A percentile compares a stretch with the other conserved stretches of the same genome.
Conservation (phyloP, 805 yeast genomes). For the Candida awuae region DNA sequence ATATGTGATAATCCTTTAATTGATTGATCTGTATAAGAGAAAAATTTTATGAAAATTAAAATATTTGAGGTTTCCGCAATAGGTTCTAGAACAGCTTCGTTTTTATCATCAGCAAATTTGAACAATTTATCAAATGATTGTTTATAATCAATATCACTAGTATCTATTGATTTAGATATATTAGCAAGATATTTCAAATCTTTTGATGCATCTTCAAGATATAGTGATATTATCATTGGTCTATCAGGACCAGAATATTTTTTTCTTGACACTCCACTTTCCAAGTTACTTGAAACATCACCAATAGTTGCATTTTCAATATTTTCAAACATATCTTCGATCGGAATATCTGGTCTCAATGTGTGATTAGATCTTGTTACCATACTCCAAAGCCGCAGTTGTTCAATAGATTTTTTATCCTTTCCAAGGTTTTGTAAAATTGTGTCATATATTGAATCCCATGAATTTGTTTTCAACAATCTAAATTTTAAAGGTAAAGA, state of each 20-base stretch:
- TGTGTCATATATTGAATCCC: constrained; percentile 41
- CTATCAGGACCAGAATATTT: constrained; percentile 32
- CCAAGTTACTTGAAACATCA: constrained; percentile 37
- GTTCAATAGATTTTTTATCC: constrained; percentile 19
- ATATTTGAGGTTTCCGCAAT: constrained; percentile 22
- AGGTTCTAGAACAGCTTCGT: constrained; percentile 18
- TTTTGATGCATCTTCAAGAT: constrained; percentile 51
- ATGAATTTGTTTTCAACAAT: constrained; percentile 48
- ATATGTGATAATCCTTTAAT: constrained; percentile 62
- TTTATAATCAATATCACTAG: constrained; percentile 2
- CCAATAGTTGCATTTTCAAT: constrained; percentile 35
- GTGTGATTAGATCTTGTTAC: constrained; percentile 66
- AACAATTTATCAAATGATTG: constrained; percentile 10
- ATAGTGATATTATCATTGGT: constrained; percentile 43
- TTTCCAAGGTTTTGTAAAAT: constrained; percentile 38
- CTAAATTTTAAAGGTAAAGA: constrained; percentile 43
- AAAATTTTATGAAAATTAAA: constrained; percentile 52
- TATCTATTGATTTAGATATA: constrained; percentile 11
- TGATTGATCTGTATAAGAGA: constrained; percentile 47
- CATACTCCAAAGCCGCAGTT: constrained; percentile 50
- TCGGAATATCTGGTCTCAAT: constrained; percentile 46
- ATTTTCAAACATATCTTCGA: constrained; percentile 25
- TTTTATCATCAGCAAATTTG: constrained; percentile 4
- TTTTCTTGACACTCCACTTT: constrained; percentile 22
- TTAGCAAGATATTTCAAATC: constrained; percentile 32